Evolutionary conservation across 371 early-diverging fungal species (phyloP).

Genomic region (Mortierella sp.): DNA sequence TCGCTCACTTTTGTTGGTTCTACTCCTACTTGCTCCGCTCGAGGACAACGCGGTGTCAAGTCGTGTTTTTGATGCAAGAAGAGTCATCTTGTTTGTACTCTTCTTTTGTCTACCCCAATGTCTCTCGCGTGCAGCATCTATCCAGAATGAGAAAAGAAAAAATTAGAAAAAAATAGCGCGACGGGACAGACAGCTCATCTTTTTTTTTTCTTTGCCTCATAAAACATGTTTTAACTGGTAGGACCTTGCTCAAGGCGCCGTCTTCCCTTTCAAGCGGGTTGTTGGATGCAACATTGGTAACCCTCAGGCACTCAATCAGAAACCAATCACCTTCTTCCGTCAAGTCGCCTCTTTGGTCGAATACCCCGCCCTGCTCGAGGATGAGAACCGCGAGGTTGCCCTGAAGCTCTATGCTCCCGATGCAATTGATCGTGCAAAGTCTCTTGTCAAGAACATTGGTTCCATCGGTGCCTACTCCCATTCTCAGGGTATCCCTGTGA

Average conservation of each 20-base stretch:
- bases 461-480: slow-evolving; percentile 94
- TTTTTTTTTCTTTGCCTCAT: not conserved
- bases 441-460: slow-evolving; percentile 72
- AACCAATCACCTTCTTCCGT: slow-evolving; percentile 96
- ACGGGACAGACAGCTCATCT: no score
- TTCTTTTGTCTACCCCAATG: not conserved
- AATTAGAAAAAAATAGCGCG: not conserved
- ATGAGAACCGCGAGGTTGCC: slow-evolving; percentile 59
- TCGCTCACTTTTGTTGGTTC: no score
- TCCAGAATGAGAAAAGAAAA: not conserved
- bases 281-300: slow-evolving; percentile 98
- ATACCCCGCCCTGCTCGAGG: slow-evolving; percentile 83
- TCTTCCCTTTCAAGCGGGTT: slow-evolving; percentile 80
- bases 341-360: slow-evolving; percentile 92
- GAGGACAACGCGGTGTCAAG: no score
- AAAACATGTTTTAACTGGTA: slow-evolving; percentile 17
- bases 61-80: no score
- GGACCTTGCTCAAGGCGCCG: slow-evolving; percentile 59
- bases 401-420: slow-evolving; percentile 83
- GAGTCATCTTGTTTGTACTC: no score
- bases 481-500: slow-evolving; percentile 88
- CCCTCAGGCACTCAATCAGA: slow-evolving; percentile 95
- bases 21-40: no score
- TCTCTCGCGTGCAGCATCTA: not conserved
- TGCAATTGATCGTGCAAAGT: slow-evolving; percentile 86